A percentile compares a stretch with the other conserved stretches of the same genome.
phyloP scores from a whole-genome alignment of 1,284 basidiomycete genomes.

The Fomitopsis schrenkii region DNA sequence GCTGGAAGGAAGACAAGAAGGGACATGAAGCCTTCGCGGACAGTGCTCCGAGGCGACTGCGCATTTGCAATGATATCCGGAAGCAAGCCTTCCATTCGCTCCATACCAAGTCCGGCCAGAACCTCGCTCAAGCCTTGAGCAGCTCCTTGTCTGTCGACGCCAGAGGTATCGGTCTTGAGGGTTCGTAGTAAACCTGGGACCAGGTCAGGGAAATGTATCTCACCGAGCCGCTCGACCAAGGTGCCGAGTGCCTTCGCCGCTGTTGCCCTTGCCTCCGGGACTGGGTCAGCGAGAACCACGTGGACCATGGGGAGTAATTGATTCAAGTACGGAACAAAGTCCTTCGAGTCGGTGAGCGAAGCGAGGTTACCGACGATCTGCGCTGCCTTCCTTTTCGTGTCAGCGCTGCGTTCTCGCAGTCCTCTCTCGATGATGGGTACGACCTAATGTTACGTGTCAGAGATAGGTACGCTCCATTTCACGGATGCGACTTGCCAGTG shows the following conservation, averaged over 20 bases:
- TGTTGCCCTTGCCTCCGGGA: slow-evolving; percentile 95
- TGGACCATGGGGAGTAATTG: slow-evolving; percentile 91
- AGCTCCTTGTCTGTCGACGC: slow-evolving; percentile 96
- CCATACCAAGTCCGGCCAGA: slow-evolving; percentile 94
- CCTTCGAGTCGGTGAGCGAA: slow-evolving; percentile 91
- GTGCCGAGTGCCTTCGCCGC: slow-evolving; percentile 98
- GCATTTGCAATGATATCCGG: slow-evolving; percentile 95
- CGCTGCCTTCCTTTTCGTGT: slow-evolving; percentile 93
- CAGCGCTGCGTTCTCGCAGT: slow-evolving; percentile 86
- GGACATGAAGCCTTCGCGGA: slow-evolving; percentile 98
- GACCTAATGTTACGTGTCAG: slow-evolving; percentile 47
- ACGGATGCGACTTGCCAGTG: slow-evolving; percentile 57
- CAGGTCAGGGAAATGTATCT: slow-evolving; percentile 93
- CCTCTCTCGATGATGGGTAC: slow-evolving; percentile 96
- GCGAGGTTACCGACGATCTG: slow-evolving; percentile 98
- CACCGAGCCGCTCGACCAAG: slow-evolving; percentile 94
- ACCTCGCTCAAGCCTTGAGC: slow-evolving; percentile 98
- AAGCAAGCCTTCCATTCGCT: slow-evolving; percentile 90
- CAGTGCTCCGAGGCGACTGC: slow-evolving; percentile 85
- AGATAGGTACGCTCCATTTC: not conserved
- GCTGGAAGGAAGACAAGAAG: slow-evolving; percentile 94
- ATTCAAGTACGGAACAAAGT: slow-evolving; percentile 94
- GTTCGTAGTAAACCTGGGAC: slow-evolving; percentile 89
- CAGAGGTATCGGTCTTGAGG: slow-evolving; percentile 91
- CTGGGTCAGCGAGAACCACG: slow-evolving; percentile 89